These are phyloP conservation scores for Alternaria sp. DNA, from an alignment of 2,329 filamentous ascomycete species.

Conservation along the genomic window DNA sequence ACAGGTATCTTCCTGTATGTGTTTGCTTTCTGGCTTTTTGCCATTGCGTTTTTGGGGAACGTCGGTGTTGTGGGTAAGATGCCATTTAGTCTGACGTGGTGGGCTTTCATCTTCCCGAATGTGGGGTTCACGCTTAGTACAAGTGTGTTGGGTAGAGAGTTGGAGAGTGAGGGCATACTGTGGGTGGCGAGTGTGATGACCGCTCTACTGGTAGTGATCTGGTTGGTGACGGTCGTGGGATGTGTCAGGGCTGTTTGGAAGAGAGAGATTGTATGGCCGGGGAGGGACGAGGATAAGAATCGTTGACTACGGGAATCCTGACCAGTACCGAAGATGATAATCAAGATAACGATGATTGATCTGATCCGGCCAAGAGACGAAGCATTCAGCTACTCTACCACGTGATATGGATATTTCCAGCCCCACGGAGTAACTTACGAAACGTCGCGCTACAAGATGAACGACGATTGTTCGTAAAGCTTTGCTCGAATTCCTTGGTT, in stretches of 20 bases:
- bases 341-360: too few relatives aligned
- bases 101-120: slow-evolving; percentile 61
- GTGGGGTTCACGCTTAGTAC: slow-evolving; percentile 52
- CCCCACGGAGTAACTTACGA: too few relatives aligned
- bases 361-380: too few relatives aligned
- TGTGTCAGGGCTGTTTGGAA: slow-evolving; percentile 61
- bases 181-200: slow-evolving; percentile 22
- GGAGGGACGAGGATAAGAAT: slow-evolving; percentile 44
- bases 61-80: slow-evolving; percentile 25
- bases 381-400: too few relatives aligned
- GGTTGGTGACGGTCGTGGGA: slow-evolving; percentile 59
- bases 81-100: slow-evolving; percentile 68
- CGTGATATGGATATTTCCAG: rapidly evolving
- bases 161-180: slow-evolving; percentile 44
- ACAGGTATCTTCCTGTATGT: too few relatives aligned
- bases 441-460: too few relatives aligned
- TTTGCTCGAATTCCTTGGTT: too few relatives aligned
- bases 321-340: too few relatives aligned
- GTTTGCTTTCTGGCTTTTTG: slow-evolving; percentile 49
- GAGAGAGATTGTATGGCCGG: slow-evolving; percentile 64
- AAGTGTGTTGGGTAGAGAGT: slow-evolving; percentile 42
- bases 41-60: slow-evolving; percentile 44
- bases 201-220: slow-evolving; percentile 52
- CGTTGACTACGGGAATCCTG: neutral
- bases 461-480: too few relatives aligned